phyloP scores from a whole-genome alignment of 2,329 filamentous ascomycete genomes.

The Talaromyces sp. region DNA sequence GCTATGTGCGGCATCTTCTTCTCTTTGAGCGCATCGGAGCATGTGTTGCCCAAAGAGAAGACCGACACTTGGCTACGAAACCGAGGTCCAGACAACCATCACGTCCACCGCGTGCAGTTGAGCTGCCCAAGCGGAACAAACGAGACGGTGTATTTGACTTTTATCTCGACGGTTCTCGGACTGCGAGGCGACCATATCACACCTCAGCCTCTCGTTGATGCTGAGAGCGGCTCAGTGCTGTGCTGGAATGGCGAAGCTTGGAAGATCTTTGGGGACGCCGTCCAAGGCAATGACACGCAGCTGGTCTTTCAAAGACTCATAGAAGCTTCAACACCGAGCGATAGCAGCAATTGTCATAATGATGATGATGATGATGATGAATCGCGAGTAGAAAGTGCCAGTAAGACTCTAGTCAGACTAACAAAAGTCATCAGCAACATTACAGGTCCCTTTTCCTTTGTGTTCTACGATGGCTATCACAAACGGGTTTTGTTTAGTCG shows the following conservation, averaged over 20 bases:
- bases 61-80: constrained; percentile 29
- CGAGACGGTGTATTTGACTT: constrained; percentile 47
- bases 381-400: background rate
- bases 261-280: constrained; percentile 55
- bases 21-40: constrained; percentile 34
- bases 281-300: constrained; percentile 73
- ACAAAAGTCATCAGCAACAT: constrained; percentile 52
- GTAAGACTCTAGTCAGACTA: constrained; percentile 22
- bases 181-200: constrained; percentile 70
- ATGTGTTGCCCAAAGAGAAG: constrained; percentile 26
- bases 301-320: constrained; percentile 58
- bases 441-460: constrained; percentile 82
- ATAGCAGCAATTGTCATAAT: constrained; percentile 11
- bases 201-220: constrained; percentile 64
- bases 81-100: constrained; percentile 41
- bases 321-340: constrained; percentile 26
- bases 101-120: constrained; percentile 24
- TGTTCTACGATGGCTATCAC: constrained; percentile 64
- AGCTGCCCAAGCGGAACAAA: background rate
- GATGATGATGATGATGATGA: constrained; percentile 12
- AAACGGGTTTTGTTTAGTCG: constrained; percentile 71
- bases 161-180: constrained; percentile 82
- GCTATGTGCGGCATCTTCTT: constrained; percentile 49
- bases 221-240: constrained; percentile 56
- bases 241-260: constrained; percentile 99